Evolutionary conservation across 176 grass and related monocot genomes (phyloP).

Genomic region (Carex scoparia): DNA sequence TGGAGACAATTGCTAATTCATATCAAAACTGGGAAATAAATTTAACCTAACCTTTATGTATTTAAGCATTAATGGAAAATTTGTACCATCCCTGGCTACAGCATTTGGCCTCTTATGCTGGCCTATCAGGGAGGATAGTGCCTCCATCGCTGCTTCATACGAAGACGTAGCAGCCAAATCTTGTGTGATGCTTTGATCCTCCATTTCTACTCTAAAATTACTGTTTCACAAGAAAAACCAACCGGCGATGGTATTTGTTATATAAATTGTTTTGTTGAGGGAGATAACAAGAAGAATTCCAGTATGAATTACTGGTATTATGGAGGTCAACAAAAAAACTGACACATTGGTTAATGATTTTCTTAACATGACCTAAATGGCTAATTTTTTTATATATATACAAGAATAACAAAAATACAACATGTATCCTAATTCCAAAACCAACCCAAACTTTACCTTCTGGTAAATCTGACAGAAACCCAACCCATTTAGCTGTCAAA

Average conservation of each 20-base stretch:
- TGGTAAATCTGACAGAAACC: not conserved
- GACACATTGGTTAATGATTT: not conserved
- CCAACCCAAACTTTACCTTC: not conserved
- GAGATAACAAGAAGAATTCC: not conserved
- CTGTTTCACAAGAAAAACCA: not conserved
- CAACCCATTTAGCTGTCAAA: not conserved
- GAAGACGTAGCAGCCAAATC: constrained; percentile 29
- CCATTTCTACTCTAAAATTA: constrained; percentile 19
- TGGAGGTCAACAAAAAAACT: not conserved
- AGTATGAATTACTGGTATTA: not conserved
- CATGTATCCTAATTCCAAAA: not conserved
- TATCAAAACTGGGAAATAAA: not conserved
- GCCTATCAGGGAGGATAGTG: constrained; percentile 38
- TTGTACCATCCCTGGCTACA: constrained; percentile 6
- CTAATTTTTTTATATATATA: not conserved
- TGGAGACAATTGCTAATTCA: not conserved
- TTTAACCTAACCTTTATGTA: constrained; percentile 36
- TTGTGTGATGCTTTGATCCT: not conserved
- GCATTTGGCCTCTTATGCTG: constrained; percentile 18
- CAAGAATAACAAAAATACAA: not conserved
- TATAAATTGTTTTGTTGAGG: not conserved
- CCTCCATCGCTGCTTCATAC: constrained; percentile 43
- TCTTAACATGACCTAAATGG: not conserved
- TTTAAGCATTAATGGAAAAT: constrained; percentile 23
- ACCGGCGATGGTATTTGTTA: not conserved